Conservation (phyloP, 1,284 basidiomycete species). For the Fistulinella cinereoalba region DNA sequence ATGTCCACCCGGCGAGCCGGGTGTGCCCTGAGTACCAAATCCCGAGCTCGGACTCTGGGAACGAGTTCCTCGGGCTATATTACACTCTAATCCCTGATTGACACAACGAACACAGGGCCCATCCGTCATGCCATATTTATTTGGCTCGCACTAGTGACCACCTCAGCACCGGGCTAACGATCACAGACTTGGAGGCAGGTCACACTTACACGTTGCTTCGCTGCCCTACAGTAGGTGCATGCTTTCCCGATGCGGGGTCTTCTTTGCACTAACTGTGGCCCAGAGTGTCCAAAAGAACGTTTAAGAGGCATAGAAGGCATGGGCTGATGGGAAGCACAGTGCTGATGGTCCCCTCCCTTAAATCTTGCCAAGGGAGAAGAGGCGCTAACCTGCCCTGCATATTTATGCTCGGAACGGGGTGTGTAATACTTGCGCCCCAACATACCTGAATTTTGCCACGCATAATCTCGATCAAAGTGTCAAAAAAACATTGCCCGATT, state of each 20-base stretch:
- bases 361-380: slow-evolving; percentile 12
- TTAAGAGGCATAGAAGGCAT: slow-evolving; percentile 13
- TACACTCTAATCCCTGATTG: slow-evolving; percentile 9
- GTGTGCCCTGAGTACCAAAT: slow-evolving; percentile 9
- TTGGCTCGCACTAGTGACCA: slow-evolving; percentile 17
- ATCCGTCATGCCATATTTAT: slow-evolving; percentile 16
- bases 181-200: not conserved
- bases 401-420: slow-evolving; percentile 12
- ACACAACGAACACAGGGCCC: slow-evolving; percentile 24
- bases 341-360: slow-evolving; percentile 16
- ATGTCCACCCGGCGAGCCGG: slow-evolving; percentile 6
- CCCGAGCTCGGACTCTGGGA: slow-evolving; percentile 25
- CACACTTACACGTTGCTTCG: slow-evolving; percentile 20
- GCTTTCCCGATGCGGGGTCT: slow-evolving; percentile 18
- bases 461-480: slow-evolving; percentile 8
- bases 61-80: slow-evolving; percentile 10
- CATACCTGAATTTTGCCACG: slow-evolving; percentile 9
- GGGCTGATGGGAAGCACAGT: slow-evolving; percentile 9
- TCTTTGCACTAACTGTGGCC: slow-evolving; percentile 13
- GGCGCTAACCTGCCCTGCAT: slow-evolving; percentile 6
- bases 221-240: slow-evolving; percentile 18
- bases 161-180: slow-evolving; percentile 6
- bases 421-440: slow-evolving; percentile 2
- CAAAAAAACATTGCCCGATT: slow-evolving; percentile 15
- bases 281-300: slow-evolving; percentile 7